phyloP scores from a whole-genome alignment of 768 basidiomycete genomes.

The Botryobasidium botryosum region DNA sequence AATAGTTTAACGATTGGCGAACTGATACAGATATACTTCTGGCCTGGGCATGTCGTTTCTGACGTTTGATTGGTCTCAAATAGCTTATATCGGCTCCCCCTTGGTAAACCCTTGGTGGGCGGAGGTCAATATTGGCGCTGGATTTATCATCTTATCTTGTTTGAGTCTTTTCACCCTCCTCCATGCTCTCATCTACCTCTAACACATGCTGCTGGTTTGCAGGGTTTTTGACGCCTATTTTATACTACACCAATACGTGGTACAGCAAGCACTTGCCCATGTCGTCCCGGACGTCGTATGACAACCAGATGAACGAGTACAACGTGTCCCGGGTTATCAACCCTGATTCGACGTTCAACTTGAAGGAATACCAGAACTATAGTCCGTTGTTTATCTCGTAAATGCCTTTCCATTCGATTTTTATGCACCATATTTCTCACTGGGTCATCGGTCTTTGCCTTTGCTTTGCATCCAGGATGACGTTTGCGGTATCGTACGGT shows the following conservation, averaged over 20 bases:
- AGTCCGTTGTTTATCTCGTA: constrained; percentile 31
- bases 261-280: background rate
- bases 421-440: no score
- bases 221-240: background rate
- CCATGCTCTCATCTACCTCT: background rate
- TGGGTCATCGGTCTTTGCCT: constrained; percentile 31
- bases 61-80: constrained; percentile 18
- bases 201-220: background rate
- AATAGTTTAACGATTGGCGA: no score
- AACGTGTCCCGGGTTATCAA: constrained; percentile 29
- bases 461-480: constrained; percentile 18
- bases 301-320: constrained; percentile 24
- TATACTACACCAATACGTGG: constrained; percentile 2
- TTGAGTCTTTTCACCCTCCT: background rate
- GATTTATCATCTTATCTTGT: constrained; percentile 8
- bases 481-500: constrained; percentile 10
- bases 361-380: constrained; percentile 30
- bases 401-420: no score
- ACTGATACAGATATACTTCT: constrained; percentile 6
- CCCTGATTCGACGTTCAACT: constrained; percentile 24
- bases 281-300: constrained; percentile 11
- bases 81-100: constrained; percentile 14
- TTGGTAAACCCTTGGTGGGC: constrained; percentile 17
- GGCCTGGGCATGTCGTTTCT: constrained; percentile 18
- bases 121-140: constrained; percentile 15